Evolutionary conservation across 495 filamentous ascomycete species (phyloP), one percentile per base, ranked within the genome.

Genomic region (Lineolata rhizophorae): DNA sequence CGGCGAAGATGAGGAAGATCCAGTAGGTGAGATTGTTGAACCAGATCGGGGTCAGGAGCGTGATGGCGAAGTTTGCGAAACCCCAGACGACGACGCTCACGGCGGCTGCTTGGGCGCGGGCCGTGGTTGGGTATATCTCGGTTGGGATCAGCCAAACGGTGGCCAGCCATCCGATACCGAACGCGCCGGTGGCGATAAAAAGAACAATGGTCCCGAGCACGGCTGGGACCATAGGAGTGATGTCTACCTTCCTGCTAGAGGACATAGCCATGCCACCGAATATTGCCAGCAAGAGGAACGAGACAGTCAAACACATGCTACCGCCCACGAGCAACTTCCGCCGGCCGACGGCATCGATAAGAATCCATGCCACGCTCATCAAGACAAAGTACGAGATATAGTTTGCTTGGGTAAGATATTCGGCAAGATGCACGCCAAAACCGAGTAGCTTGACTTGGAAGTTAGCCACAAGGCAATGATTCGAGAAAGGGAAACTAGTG

Each of bases 121-220:
- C 61, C 9, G 54, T 56, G 15, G 52, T 61, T 6, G 65, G 60
- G 39, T 56, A 68, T 36, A 70, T 67, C 38, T 70, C 64, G 1
- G 65, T 70, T 2, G 65, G 65, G 31, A 70, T 65, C 10, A 68
- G 46, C 65, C 63, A 70, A 26, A 58, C 51, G 4, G 65, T 57
- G 2, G 62, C 41, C 5, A 70, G 46, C 65, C 64, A 70, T 21
- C 59, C 63, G 27, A 67, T 59, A 21, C 65, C 65, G 43, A 70
- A 70, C 24, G 57, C 56, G 1, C 60, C 59, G 4, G 65, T 70
- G 5, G 62, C 60, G 11, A 61, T 30, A 41, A 49, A 66, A 2
- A 70, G 45, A 3, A 45, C 41, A 0, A 64, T 30, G 15, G 49
- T 56, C 1, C 64, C 64, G 0, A 54, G 42, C 13, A 66, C 52